phyloP scores from a whole-genome alignment of 306 rosid genomes.

The Gillenia trifoliata region DNA sequence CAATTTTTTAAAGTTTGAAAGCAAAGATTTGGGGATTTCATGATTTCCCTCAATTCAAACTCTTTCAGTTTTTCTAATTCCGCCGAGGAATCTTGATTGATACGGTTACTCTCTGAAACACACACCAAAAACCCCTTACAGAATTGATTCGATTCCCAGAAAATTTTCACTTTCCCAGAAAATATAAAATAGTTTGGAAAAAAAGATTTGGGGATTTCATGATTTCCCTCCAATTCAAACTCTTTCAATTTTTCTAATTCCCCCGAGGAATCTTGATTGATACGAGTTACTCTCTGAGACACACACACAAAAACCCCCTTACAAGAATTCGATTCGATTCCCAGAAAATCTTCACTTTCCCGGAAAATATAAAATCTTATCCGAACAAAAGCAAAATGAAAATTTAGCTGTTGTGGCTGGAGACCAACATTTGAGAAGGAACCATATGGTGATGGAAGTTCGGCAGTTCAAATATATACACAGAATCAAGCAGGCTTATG shows the following conservation, averaged over 20 bases:
- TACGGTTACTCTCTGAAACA: too few species aligned
- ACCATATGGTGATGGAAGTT: conserved; percentile 78
- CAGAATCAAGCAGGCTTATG: conserved; percentile 87
- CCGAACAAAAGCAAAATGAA: conserved; percentile 42
- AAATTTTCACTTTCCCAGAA: too few species aligned
- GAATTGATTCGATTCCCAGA: too few species aligned
- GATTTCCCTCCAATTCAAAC: conserved; percentile 29
- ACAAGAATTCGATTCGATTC: not conserved
- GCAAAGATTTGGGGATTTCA: too few species aligned
- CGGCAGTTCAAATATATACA: conserved; percentile 81
- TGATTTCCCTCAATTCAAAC: too few species aligned
- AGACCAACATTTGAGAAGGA: conserved; percentile 67
- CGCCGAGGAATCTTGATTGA: too few species aligned
- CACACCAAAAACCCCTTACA: too few species aligned
- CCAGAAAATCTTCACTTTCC: not conserved
- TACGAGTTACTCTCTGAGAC: not conserved
- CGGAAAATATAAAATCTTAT: not conserved
- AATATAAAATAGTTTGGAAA: too few species aligned
- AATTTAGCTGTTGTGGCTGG: conserved; percentile 56
- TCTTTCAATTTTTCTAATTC: not conserved
- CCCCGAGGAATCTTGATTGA: not conserved
- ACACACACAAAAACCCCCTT: not conserved
- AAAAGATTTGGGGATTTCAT: conserved; percentile 3
- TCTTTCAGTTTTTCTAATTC: too few species aligned
- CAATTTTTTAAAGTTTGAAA: conserved; percentile 1